phyloP scores from a whole-genome alignment of 2,329 filamentous ascomycete species.

The Xylaria sp. region DNA sequence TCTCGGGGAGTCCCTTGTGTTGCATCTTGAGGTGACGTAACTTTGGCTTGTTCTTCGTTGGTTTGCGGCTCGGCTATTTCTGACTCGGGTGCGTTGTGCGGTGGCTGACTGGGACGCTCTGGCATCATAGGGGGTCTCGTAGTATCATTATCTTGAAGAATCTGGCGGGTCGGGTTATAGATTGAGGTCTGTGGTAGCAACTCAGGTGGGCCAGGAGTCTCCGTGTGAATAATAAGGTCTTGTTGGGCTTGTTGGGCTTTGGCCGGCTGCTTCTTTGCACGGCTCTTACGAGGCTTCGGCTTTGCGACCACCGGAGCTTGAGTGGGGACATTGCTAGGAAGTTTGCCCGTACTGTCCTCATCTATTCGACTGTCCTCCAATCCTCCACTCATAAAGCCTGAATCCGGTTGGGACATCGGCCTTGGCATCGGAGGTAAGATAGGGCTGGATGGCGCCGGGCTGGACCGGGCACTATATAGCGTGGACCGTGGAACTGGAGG shows the following conservation, averaged over 20 bases:
- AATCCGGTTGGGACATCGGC: conserved; percentile 68
- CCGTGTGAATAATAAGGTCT: conserved; percentile 44
- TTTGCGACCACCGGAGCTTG: conserved; percentile 34
- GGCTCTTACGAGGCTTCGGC: conserved; percentile 38
- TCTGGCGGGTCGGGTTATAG: conserved; percentile 43
- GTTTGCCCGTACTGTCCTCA: conserved; percentile 59
- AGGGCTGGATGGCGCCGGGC: conserved; percentile 79
- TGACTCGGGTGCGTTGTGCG: not conserved
- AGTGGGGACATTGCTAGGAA: conserved; percentile 41
- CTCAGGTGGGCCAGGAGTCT: conserved; percentile 48
- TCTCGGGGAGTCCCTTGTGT: conserved; percentile 17
- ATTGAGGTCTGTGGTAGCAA: conserved; percentile 47
- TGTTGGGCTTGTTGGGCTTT: conserved; percentile 28
- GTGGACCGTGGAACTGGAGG: conserved; percentile 75
- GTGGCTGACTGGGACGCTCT: conserved; percentile 6
- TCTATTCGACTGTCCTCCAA: conserved; percentile 63
- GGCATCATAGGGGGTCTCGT: conserved; percentile 18
- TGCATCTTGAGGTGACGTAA: conserved; percentile 13
- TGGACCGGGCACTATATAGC: conserved; percentile 54
- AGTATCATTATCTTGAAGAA: conserved; percentile 17
- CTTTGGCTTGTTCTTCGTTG: conserved; percentile 20
- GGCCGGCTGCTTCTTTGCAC: conserved; percentile 35
- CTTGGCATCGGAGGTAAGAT: conserved; percentile 66
- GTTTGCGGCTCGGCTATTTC: conserved; percentile 5
- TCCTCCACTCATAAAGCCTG: conserved; percentile 83